Base-by-base conservation (phyloP, 805 yeast species). In the Kuraishia capsulata region DNA sequence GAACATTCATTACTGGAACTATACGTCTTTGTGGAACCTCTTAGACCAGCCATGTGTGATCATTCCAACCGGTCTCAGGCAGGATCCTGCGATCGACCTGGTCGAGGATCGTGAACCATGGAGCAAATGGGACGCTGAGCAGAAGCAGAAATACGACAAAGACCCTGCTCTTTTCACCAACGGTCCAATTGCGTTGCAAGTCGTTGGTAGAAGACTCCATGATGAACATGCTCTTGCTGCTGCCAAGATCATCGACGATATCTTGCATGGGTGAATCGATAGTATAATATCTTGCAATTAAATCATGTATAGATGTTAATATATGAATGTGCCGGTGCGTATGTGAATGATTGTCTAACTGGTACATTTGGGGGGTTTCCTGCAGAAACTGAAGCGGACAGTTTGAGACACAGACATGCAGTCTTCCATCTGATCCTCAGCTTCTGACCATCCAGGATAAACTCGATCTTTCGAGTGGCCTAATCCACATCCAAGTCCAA, bases 11-110 rank as follows among this genome's bases (percentile, higher is more conserved):
- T 78, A 78, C 57, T 81, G 87, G 85, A 78, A 84, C 1, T 81
- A 81, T 62, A 77, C 86, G 13, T 62, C 81, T 2, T 62, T 78
- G 44, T 80, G 77, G 75, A 81, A 81, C 56, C 49, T 80, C 39
- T 54, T 79, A 42, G 89, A 81, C 54, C 67, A 71, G 47, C 85
- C 88, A n/a, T 70, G 74, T 30, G 73, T 76, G 40, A 62, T 67
- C 1, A 62, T 77, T 58, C 82, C 80, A 46, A 67, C 80, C 3
- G 71, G 78, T 3, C 55, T 75, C 41, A 63, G 55, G 48, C 78
- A 66, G 49, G 81, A 76, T 48, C 73, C 78, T 23, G 42, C 44
- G 5, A 39, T 67, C 16, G 83, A 77, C 49, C 47, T 54, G 30
- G 73, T 62, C 29, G 54, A 44, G n/a, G 34, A 43, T n/a, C 61